phyloP scores from a whole-genome alignment of 495 filamentous ascomycete species.

The Podospora appendiculata region DNA sequence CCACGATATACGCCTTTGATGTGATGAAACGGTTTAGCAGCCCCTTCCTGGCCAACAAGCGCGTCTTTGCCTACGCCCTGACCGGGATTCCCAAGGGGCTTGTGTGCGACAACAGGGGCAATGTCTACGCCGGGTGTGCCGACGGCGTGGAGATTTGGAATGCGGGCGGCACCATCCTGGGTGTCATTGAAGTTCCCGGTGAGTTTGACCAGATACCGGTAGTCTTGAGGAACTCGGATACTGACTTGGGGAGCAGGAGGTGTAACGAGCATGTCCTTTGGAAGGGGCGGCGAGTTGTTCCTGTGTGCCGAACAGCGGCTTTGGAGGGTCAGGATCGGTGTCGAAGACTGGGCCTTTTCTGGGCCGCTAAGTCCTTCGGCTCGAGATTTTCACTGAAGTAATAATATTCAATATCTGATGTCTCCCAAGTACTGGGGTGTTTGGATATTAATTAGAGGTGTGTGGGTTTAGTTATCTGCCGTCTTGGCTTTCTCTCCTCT shows the following conservation, averaged over 20 bases:
- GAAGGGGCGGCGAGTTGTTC: conserved; percentile 18
- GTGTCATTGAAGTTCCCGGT: conserved; percentile 28
- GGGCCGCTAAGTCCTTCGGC: neutral
- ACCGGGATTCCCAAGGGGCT: conserved; percentile 37
- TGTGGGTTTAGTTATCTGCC: no score
- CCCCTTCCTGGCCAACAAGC: conserved; percentile 39
- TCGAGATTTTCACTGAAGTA: neutral
- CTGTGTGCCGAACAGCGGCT: conserved; percentile 21
- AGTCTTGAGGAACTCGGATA: neutral
- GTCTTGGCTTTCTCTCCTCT: no score
- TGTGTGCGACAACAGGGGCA: conserved; percentile 32
- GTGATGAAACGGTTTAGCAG: conserved; percentile 8
- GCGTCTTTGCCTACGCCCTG: conserved; percentile 43
- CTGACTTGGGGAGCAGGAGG: conserved; percentile 11
- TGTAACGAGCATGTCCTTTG: conserved; percentile 23
- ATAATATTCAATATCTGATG: no score
- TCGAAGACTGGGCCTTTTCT: neutral
- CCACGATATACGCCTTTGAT: conserved; percentile 29
- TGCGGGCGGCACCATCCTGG: conserved; percentile 33
- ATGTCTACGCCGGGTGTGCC: conserved; percentile 40
- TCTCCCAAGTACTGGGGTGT: no score
- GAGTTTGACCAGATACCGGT: neutral
- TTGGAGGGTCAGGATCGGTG: conserved; percentile 14
- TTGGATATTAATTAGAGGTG: no score
- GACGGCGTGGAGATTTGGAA: conserved; percentile 44